phyloP scores from a whole-genome alignment of 2,329 filamentous ascomycete species.

The Colletotrichum cereale region DNA sequence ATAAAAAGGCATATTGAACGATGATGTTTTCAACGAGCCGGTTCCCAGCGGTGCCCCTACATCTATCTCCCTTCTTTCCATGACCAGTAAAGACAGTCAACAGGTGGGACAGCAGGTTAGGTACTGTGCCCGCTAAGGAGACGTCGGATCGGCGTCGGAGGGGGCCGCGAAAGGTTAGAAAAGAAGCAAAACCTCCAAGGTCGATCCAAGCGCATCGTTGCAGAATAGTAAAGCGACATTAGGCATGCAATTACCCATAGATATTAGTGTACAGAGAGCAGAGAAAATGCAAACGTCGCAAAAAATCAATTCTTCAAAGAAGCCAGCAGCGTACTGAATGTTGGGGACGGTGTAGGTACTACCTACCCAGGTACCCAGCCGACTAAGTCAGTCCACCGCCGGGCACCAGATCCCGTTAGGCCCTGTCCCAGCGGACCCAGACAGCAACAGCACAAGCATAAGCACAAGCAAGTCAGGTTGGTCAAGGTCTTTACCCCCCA shows the following conservation, averaged over 20 bases:
- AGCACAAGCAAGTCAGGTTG: slow-evolving; percentile 19
- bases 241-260: not conserved
- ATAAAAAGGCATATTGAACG: not conserved
- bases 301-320: not conserved
- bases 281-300: not conserved
- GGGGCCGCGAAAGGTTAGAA: slow-evolving; percentile 7
- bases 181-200: slow-evolving; percentile 12
- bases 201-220: slow-evolving; percentile 11
- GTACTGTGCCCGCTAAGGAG: not conserved
- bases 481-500: slow-evolving; percentile 24
- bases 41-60: not conserved
- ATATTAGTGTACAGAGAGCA: not conserved
- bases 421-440: slow-evolving; percentile 7
- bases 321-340: not conserved
- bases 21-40: not conserved
- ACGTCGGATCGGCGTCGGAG: slow-evolving; percentile 12
- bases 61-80: not conserved
- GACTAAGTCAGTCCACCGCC: not conserved
- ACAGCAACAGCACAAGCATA: slow-evolving; percentile 4
- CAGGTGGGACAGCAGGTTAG: not conserved
- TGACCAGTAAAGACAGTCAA: not conserved
- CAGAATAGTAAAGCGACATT: not conserved
- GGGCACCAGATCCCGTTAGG: slow-evolving; percentile 2
- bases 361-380: not conserved
- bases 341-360: not conserved